Evolutionary conservation across 192 early-diverging fungal species (phyloP).

Genomic region (Backusella parvicylindrica): DNA sequence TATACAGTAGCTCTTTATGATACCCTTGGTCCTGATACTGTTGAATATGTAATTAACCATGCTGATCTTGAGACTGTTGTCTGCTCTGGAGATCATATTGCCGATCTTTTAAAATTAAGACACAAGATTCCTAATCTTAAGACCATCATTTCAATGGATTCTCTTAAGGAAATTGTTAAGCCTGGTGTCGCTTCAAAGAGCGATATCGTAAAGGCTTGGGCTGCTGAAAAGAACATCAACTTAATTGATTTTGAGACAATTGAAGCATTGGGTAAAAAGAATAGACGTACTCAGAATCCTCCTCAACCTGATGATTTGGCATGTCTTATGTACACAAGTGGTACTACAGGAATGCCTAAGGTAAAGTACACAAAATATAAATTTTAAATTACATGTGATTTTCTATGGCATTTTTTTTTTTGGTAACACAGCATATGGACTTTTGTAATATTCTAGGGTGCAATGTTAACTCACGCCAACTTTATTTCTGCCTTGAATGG

Average conservation of each 20-base stretch:
- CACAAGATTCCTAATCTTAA: conserved; percentile 65
- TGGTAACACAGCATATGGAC: not conserved
- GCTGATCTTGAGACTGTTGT: conserved; percentile 72
- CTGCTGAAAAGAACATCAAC: conserved; percentile 55
- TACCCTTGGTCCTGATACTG: conserved; percentile 79
- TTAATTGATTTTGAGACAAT: conserved; percentile 58
- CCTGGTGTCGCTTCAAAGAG: conserved; percentile 22
- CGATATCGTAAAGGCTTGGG: conserved; percentile 54
- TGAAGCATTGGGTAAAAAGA: conserved; percentile 56
- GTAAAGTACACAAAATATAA: conserved; percentile 22
- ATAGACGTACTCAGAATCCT: conserved; percentile 49
- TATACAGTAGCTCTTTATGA: conserved; percentile 83
- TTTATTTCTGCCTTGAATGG: conserved; percentile 48
- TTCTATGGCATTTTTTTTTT: conserved; percentile 4
- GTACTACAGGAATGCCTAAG: conserved; percentile 82
- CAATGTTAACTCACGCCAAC: conserved; percentile 77
- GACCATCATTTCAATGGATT: conserved; percentile 74
- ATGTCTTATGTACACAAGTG: conserved; percentile 80
- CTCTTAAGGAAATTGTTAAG: conserved; percentile 41
- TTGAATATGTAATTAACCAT: conserved; percentile 86
- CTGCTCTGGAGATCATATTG: conserved; percentile 54
- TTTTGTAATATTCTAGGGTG: conserved; percentile 38
- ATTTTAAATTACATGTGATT: not conserved
- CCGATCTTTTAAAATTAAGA: conserved; percentile 47
- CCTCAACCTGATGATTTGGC: conserved; percentile 66